Evolutionary conservation across 805 yeast species (phyloP), one percentile per base, ranked within the genome.

Genomic region (Nakazawaea peltata): DNA sequence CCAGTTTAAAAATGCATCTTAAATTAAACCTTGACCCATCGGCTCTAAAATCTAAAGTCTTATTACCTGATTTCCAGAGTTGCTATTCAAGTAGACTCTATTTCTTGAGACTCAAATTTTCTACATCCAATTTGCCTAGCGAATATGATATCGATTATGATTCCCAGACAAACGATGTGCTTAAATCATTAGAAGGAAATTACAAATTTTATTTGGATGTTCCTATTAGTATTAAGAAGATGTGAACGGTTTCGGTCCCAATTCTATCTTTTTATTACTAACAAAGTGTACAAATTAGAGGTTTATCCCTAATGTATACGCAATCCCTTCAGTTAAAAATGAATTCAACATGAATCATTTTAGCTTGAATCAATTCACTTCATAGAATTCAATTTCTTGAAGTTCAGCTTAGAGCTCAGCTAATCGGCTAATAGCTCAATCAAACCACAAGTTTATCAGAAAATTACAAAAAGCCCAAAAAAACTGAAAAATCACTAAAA

Each of bases 1-100:
- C 51, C 12, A 40, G 38, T 2, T 27, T 74, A 2, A 50, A 50
- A 3, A 47, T 73, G 4, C 71, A 72, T 17, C 45, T 76, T 34
- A 53, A 57, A 24, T 53, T 67, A 15, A 44, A 53, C 22, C 64
- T 67, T 32, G 67, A 68, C 36, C 60, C 69, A 26, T 57, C 56
- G 39, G 65, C 71, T 32, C 72, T 74, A 0, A 26, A 26, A 18
- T 25, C 24, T 12, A n/a, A 25, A 9, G 10, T 29, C 11, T 49
- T 77, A 35, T 53, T 73, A 15, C 82, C 83, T 1, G 65, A 65
- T 36, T 76, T 74, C 51, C 80, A 75, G 42, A 66, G 65, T 30
- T 76, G 82, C 50, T 52, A 74, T 34, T 60, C 73, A 11, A 71
- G 78, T 4, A 60, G 82, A 46, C 49, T 67, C 10, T 75, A 76